A percentile compares a stretch with the other conserved stretches of the same genome.
Evolutionary conservation across 2,329 filamentous ascomycete species (phyloP).

Genomic region (Phialocephala subalpina): DNA sequence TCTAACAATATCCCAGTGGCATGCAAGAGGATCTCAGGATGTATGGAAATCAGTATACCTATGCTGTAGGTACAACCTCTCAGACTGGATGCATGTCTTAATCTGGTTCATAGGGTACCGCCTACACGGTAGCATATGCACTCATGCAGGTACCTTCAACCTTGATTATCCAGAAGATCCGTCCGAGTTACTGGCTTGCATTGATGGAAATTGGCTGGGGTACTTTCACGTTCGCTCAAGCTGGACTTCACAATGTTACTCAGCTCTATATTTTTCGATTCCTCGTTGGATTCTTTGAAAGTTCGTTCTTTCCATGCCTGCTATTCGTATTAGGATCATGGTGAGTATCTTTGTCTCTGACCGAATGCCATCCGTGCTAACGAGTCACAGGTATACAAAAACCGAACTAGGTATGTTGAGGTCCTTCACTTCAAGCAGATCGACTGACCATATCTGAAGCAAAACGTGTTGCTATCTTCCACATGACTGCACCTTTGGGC

Average conservation of each 20-base stretch:
- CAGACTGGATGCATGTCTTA: conserved; percentile 7
- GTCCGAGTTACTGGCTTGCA: conserved; percentile 20
- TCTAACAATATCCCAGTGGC: conserved; percentile 31
- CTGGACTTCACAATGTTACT: conserved; percentile 23
- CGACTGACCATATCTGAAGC: conserved; percentile 37
- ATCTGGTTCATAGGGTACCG: conserved; percentile 1
- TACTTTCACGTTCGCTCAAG: conserved; percentile 30
- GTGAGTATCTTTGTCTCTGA: too few relatives aligned
- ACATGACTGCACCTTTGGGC: conserved; percentile 62
- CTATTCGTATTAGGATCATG: conserved; percentile 40
- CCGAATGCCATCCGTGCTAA: too few relatives aligned
- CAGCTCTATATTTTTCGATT: conserved; percentile 60
- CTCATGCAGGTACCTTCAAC: conserved; percentile 22
- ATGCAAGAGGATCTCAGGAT: conserved; percentile 50
- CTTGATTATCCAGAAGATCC: conserved; percentile 17
- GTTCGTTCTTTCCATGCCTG: conserved; percentile 51
- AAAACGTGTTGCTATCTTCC: conserved; percentile 63
- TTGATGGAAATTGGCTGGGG: conserved; percentile 28
- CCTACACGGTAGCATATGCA: conserved; percentile 21
- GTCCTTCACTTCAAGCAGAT: too few relatives aligned
- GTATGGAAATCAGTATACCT: conserved; percentile 50
- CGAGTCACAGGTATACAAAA: conserved; percentile 65
- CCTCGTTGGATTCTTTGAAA: conserved; percentile 62
- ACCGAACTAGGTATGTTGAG: conserved; percentile 52
- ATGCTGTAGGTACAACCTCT: conserved; percentile 20